Evolutionary conservation across 371 early-diverging fungal genomes (phyloP), one percentile per base, ranked within the genome.

Genomic region (Cokeromyces recurvatus): DNA sequence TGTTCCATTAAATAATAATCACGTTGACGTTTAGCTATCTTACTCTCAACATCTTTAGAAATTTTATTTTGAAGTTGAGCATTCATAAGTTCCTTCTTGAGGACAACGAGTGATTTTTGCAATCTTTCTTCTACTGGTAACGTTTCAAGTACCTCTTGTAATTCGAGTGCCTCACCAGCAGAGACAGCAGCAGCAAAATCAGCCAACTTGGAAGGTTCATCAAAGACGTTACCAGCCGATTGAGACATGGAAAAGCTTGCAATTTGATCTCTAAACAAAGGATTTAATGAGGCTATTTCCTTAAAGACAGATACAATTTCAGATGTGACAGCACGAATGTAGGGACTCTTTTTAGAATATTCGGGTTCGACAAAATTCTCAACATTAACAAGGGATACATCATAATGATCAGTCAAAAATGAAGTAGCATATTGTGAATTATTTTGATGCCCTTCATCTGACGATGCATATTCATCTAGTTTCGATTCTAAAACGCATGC

Each of bases 1-100:
- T 96, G 97, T 68, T 97, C 98, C 95, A 94, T 95, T 73, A 97
- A 67, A 49, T 91, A 96, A 64, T 95, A 97, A 61, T 97, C 98
- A 43, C 95, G 90, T 71, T 95, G 93, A 34, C 93, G 81, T 53
- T 94, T 86, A 11, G 90, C 91, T 53, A 97, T 96, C 75, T 96
- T 95, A 55, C 85, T 85, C 59, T 96, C 97, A 22, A 97, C 97
- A 53, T 95, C 95, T 59, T 92, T 91, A 47, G 90, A 84, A 47
- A 97, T 96, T 68, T 95, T 92, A 62, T 89, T 87, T 64, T 96
- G 96, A 48, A 97, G 68, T 62, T 96, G 94, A 2, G 94, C 95
- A 52, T 95, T 96, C 72, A 91, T 83, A 53, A 96, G 70, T 69
- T 97, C 98, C 71, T 96, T 96, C 70, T 97, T 97, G 36, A 97